phyloP scores from a whole-genome alignment of 2,329 filamentous ascomycete species.

The Penicillium sp. region DNA sequence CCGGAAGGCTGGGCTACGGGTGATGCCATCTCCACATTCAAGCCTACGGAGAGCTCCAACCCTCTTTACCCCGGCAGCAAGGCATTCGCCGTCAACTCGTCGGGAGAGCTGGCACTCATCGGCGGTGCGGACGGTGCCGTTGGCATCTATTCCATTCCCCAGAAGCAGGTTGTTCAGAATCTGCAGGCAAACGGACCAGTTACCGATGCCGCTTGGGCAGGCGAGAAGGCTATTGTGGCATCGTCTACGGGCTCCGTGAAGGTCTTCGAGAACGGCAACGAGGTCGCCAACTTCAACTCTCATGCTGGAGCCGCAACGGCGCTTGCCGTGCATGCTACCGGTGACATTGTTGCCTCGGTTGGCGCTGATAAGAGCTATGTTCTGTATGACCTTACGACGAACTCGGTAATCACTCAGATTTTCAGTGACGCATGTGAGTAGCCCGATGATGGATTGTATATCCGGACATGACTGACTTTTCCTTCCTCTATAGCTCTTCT shows the following conservation, averaged over 20 bases:
- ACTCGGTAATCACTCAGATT: constrained; percentile 64
- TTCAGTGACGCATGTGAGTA: constrained; percentile 68
- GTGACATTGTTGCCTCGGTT: constrained; percentile 73
- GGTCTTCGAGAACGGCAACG: constrained; percentile 63
- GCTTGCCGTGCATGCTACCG: constrained; percentile 72
- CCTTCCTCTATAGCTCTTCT: constrained; percentile 61
- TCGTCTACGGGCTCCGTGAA: constrained; percentile 71
- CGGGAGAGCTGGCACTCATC: constrained; percentile 60
- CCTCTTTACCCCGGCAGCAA: constrained; percentile 52
- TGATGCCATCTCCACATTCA: constrained; percentile 59
- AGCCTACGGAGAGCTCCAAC: constrained; percentile 47
- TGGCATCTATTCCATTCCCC: constrained; percentile 68
- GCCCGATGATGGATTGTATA: constrained; percentile 7
- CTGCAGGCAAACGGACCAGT: constrained; percentile 58
- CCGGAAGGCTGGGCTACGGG: constrained; percentile 75
- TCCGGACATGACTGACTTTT: constrained; percentile 11
- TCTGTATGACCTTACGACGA: constrained; percentile 67
- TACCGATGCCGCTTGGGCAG: constrained; percentile 53
- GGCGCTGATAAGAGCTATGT: constrained; percentile 87
- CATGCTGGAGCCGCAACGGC: constrained; percentile 75
- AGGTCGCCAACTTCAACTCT: constrained; percentile 62
- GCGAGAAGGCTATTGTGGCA: constrained; percentile 60
- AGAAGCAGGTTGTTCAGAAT: constrained; percentile 64
- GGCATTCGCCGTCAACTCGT: constrained; percentile 50
- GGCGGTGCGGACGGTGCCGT: constrained; percentile 66